A percentile compares a stretch with the other conserved stretches of the same genome.
phyloP scores from a whole-genome alignment of 495 filamentous ascomycete species.

The Mycothermus thermophilus region DNA sequence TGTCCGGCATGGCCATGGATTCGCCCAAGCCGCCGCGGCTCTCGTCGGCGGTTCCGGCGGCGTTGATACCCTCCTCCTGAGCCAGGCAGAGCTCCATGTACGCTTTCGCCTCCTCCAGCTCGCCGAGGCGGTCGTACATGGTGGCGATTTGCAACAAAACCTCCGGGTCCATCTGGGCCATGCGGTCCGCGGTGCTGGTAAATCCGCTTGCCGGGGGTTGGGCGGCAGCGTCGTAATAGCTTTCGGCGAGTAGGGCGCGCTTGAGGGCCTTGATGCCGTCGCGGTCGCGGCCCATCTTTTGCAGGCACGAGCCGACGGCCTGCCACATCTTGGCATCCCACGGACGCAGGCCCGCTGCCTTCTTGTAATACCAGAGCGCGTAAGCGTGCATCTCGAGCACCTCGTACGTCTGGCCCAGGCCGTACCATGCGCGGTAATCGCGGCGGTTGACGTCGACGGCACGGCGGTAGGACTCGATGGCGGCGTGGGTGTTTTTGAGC shows the following conservation, averaged over 20 bases:
- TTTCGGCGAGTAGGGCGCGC: conserved; percentile 71
- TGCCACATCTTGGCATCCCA: conserved; percentile 99
- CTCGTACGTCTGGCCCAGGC: conserved; percentile 92
- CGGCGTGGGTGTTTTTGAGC: conserved; percentile 97
- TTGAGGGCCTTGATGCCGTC: conserved; percentile 93
- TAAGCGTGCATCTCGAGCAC: conserved; percentile 96
- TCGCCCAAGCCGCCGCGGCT: conserved; percentile 28
- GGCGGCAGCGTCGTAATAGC: conserved; percentile 51
- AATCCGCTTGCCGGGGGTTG: conserved; percentile 37
- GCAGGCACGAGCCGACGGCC: conserved; percentile 81
- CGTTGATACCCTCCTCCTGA: conserved; percentile 56
- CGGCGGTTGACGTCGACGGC: conserved; percentile 94
- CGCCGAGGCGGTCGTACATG: conserved; percentile 68
- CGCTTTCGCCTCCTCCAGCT: conserved; percentile 62
- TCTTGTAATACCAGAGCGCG: conserved; percentile 93
- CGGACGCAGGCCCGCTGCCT: conserved; percentile 75
- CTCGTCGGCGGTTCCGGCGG: conserved; percentile 17
- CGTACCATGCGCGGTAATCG: conserved; percentile 98
- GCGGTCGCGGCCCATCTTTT: conserved; percentile 64
- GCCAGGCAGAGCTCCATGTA: conserved; percentile 94
- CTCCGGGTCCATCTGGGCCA: conserved; percentile 68
- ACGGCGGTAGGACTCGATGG: conserved; percentile 91
- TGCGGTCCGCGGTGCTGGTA: conserved; percentile 27
- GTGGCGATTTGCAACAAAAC: conserved; percentile 77
- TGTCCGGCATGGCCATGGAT: conserved; percentile 31